These are phyloP conservation scores for Penicillium bialowiezense DNA, from an alignment of 495 filamentous ascomycete genomes.

Conservation along the genomic window DNA sequence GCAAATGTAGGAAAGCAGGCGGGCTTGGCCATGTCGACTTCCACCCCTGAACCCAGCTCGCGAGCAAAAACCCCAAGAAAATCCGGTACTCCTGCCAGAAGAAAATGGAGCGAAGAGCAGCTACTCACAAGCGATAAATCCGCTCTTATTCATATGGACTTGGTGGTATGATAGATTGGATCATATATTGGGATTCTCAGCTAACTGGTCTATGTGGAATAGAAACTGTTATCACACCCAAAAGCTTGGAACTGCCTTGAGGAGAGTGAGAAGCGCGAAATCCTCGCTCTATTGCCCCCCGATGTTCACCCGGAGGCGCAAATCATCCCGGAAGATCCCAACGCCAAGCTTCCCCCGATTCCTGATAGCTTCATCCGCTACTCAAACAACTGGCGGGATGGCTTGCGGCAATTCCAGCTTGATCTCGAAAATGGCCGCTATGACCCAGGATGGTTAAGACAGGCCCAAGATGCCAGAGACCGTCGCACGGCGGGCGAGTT, in stretches of 20 bases:
- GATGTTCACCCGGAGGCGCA: conserved; percentile 37
- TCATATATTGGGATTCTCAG: too few species aligned
- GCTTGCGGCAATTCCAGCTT: conserved; percentile 52
- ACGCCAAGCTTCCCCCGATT: conserved; percentile 36
- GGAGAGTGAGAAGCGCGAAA: conserved; percentile 51
- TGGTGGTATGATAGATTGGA: conserved; percentile 51
- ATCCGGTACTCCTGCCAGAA: conserved; percentile 21
- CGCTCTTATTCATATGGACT: conserved; percentile 49
- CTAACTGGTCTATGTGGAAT: conserved; percentile 6
- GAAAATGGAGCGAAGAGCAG: conserved; percentile 47
- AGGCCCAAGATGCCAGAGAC: conserved; percentile 61
- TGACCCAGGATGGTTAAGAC: conserved; percentile 61
- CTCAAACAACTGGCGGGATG: conserved; percentile 49
- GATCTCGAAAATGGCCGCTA: conserved; percentile 61
- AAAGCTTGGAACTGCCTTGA: conserved; percentile 58
- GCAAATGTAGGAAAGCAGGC: conserved; percentile 23
- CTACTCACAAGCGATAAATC: conserved; percentile 55
- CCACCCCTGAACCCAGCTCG: conserved; percentile 19
- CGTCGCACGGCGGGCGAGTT: conserved; percentile 65
- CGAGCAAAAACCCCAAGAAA: conserved; percentile 25
- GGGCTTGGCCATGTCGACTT: conserved; percentile 17
- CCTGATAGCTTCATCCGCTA: conserved; percentile 48
- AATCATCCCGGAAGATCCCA: conserved; percentile 26
- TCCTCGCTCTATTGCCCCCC: conserved; percentile 57
- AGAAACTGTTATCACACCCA: conserved; percentile 57